Evolutionary conservation across 495 filamentous ascomycete genomes (phyloP).

Genomic region (Podospora pseudocomata): DNA sequence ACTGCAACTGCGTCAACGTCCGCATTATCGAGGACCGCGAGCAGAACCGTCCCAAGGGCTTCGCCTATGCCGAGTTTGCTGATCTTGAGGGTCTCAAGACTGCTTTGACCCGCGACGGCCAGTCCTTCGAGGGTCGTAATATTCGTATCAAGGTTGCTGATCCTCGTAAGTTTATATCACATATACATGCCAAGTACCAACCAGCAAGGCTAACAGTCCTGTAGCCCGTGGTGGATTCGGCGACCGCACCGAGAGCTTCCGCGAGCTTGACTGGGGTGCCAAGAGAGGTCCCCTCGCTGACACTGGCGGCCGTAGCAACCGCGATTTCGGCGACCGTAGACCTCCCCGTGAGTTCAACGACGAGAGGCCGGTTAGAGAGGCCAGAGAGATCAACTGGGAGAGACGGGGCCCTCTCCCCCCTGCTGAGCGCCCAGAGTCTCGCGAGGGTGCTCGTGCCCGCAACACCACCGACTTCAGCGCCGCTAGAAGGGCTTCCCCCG

Average conservation of each 20-base stretch:
- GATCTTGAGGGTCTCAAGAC: slow-evolving; percentile 86
- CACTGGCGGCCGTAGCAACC: slow-evolving; percentile 51
- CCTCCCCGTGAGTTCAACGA: slow-evolving; percentile 42
- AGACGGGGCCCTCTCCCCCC: slow-evolving; percentile 89
- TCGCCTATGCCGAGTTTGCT: slow-evolving; percentile 93
- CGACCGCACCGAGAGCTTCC: slow-evolving; percentile 52
- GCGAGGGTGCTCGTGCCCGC: slow-evolving; percentile 67
- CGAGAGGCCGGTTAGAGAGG: slow-evolving; percentile 80
- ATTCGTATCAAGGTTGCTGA: slow-evolving; percentile 70
- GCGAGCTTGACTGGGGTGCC: slow-evolving; percentile 57
- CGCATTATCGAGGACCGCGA: slow-evolving; percentile 94
- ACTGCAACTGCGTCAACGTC: slow-evolving; percentile 80
- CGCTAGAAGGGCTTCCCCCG: slow-evolving; percentile 67
- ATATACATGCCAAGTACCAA: background rate
- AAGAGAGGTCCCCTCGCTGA: slow-evolving; percentile 86
- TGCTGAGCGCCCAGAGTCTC: slow-evolving; percentile 50
- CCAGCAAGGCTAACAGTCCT: slow-evolving; percentile 25
- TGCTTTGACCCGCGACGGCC: slow-evolving; percentile 76
- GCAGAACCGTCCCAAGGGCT: slow-evolving; percentile 89
- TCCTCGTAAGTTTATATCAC: slow-evolving; percentile 37
- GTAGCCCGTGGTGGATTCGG: slow-evolving; percentile 67
- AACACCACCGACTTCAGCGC: slow-evolving; percentile 51
- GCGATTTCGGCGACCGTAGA: slow-evolving; percentile 46
- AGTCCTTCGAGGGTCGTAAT: slow-evolving; percentile 75
- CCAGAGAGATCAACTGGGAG: slow-evolving; percentile 94